Evolutionary conservation across 768 basidiomycete genomes (phyloP).

Genomic region (Crepidotus variabilis): DNA sequence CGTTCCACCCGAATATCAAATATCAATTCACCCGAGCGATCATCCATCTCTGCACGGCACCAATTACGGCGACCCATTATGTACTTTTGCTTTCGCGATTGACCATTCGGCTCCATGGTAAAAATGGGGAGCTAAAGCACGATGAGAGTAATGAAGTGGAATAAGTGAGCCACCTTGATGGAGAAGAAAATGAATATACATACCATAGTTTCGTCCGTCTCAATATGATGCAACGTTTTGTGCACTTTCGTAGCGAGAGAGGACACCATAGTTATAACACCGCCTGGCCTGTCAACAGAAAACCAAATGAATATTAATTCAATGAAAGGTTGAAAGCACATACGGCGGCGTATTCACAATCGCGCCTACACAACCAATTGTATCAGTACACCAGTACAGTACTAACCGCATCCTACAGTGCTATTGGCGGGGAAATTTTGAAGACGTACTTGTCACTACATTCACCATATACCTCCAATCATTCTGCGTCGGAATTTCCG

Average conservation of each 20-base stretch:
- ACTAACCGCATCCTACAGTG: neutral
- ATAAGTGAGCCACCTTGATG: too few species aligned
- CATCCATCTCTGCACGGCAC: slow-evolving; percentile 66
- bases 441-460: slow-evolving; percentile 65
- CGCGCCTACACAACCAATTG: slow-evolving; percentile 46
- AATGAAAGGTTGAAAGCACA: neutral
- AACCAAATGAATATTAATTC: neutral
- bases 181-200: slow-evolving; percentile 1
- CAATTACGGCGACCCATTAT: slow-evolving; percentile 92
- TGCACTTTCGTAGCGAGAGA: slow-evolving; percentile 78
- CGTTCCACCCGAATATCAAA: slow-evolving; percentile 89
- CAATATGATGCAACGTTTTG: slow-evolving; percentile 73
- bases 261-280: slow-evolving; percentile 78
- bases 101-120: slow-evolving; percentile 70
- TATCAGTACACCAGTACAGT: neutral
- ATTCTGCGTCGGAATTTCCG: slow-evolving; percentile 43
- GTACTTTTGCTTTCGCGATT: slow-evolving; percentile 67
- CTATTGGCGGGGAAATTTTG: neutral
- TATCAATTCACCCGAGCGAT: slow-evolving; percentile 54
- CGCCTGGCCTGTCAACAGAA: slow-evolving; percentile 49
- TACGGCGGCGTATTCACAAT: slow-evolving; percentile 94
- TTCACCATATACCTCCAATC: slow-evolving; percentile 94
- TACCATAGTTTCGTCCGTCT: slow-evolving; percentile 91
- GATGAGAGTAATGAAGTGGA: neutral
- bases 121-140: slow-evolving; percentile 79